Percentiles rank a stretch among this genome's conserved stretches.
phyloP scores from a whole-genome alignment of 2,329 filamentous ascomycete species.

The Ophiostoma tasmaniense region DNA sequence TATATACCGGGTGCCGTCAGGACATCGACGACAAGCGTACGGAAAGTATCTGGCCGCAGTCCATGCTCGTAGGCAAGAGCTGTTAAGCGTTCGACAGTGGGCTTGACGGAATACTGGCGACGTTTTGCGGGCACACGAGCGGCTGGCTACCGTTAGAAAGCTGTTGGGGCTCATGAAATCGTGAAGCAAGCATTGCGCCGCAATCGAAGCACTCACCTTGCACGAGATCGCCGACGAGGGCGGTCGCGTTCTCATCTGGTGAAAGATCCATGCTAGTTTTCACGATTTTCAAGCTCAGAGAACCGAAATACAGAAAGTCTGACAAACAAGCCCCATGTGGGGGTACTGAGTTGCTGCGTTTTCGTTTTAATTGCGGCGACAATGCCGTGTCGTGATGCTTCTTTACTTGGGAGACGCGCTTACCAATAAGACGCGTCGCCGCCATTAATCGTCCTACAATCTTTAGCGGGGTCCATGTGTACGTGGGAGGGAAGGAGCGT shows the following conservation, averaged over 20 bases:
- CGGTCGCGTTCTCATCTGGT: slow-evolving; percentile 18
- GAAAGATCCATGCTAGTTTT: slow-evolving; percentile 17
- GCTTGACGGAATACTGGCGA: slow-evolving; percentile 53
- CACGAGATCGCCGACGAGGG: slow-evolving; percentile 20
- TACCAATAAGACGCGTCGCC: not conserved
- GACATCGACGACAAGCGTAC: slow-evolving; percentile 57
- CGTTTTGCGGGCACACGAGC: slow-evolving; percentile 57
- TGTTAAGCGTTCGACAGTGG: slow-evolving; percentile 54
- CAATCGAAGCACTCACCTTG: slow-evolving; percentile 16
- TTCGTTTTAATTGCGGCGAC: not conserved
- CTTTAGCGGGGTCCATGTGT: not conserved
- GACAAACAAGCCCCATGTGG: not conserved
- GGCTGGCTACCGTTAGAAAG: slow-evolving; percentile 32
- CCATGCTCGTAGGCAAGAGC: slow-evolving; percentile 60
- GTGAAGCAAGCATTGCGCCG: not conserved
- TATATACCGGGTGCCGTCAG: slow-evolving; percentile 48
- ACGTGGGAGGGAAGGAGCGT: not conserved
- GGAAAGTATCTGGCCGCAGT: slow-evolving; percentile 51
- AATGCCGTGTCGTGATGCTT: not conserved
- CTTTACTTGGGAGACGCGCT: not conserved
- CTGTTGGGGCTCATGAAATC: no score
- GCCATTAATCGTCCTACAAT: not conserved
- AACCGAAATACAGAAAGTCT: not conserved
- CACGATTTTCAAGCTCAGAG: not conserved
- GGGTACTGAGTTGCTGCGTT: not conserved